These are phyloP conservation scores for Solanum pennellii DNA, from an alignment of 257 asterid species.

Conservation along the genomic window DNA sequence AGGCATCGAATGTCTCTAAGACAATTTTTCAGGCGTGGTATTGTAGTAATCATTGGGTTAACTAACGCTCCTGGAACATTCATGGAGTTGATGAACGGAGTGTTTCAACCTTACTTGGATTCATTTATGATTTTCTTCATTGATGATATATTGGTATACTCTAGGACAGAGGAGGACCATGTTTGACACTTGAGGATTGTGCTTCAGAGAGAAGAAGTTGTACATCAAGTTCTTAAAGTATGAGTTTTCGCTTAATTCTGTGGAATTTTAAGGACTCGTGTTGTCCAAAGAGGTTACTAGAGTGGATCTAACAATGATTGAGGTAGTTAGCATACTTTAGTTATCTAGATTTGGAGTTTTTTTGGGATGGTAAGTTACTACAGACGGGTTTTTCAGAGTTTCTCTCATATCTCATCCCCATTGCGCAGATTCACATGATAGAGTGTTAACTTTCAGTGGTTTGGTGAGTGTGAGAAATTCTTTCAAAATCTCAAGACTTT, in stretches of 20 bases:
- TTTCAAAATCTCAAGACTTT: no score
- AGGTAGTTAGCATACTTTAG: background rate
- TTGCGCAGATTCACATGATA: background rate
- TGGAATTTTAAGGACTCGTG: no score
- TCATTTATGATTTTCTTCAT: background rate
- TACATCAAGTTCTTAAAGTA: background rate
- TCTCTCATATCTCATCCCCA: no score
- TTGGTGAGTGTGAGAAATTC: no score
- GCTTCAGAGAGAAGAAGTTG: background rate
- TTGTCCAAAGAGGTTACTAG: background rate
- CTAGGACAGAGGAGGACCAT: background rate
- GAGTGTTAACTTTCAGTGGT: no score
- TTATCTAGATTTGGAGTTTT: no score
- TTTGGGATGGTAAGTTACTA: background rate
- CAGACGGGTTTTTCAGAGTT: no score
- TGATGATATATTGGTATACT: background rate
- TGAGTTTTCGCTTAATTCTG: background rate
- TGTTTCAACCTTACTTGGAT: background rate
- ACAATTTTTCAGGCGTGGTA: background rate
- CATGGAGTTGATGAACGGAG: background rate
- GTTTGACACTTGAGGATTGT: no score
- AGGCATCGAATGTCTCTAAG: background rate
- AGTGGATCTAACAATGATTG: background rate
- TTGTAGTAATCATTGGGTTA: background rate
- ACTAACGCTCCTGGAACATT: background rate